phyloP scores from a whole-genome alignment of 441 rosid species.

The Jatropha podagrica region DNA sequence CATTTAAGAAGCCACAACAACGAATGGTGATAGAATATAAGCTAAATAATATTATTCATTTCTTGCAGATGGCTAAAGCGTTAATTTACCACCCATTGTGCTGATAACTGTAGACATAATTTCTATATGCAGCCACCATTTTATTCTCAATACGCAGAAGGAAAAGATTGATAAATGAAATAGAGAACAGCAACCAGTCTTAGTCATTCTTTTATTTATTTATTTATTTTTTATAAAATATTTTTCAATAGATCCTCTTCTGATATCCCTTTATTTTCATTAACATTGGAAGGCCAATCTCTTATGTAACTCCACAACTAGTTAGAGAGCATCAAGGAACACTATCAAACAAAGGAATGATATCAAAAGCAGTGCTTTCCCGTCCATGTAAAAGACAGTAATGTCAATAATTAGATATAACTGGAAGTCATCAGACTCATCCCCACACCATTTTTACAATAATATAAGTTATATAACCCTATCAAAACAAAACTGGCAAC shows the following conservation, averaged over 20 bases:
- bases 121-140: not conserved
- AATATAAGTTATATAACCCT: not conserved
- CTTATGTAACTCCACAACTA: no score
- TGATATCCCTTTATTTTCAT: not conserved
- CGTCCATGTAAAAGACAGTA: no score
- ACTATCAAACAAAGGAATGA: no score
- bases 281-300: not conserved
- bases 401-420: no score
- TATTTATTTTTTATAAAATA: not conserved
- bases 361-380: no score
- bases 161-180: not conserved
- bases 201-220: not conserved
- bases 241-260: not conserved
- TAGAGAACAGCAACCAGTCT: not conserved
- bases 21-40: not conserved
- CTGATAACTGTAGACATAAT: not conserved
- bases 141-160: not conserved
- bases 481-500: not conserved
- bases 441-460: no score
- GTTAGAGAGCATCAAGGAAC: no score
- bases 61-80: not conserved
- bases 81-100: not conserved
- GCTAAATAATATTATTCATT: not conserved
- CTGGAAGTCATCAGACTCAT: no score
- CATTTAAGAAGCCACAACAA: not conserved